These are phyloP conservation scores for Camellia lanceoleosa DNA, from an alignment of 148 eudicot species.

Conservation along the genomic window DNA sequence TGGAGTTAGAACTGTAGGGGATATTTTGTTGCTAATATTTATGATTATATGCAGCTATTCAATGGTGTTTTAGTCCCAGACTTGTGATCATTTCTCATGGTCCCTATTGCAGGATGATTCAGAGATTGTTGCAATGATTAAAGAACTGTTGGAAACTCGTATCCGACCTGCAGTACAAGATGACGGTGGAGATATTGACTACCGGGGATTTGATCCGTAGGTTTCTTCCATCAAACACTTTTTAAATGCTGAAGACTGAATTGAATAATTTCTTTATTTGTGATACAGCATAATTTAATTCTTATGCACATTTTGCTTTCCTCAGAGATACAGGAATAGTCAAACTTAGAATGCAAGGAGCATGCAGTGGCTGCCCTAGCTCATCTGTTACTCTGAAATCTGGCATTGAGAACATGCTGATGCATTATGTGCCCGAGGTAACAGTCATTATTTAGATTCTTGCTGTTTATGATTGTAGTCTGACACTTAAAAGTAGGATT, in stretches of 20 bases:
- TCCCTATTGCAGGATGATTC: constrained; percentile 74
- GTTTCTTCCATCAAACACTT: constrained; percentile 20
- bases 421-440: constrained; percentile 99
- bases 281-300: not conserved
- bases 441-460: constrained; percentile 1
- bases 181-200: constrained; percentile 97
- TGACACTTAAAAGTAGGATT: not conserved
- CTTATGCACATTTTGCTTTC: constrained; percentile 12
- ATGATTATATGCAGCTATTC: not conserved
- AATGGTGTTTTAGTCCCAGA: not conserved
- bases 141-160: constrained; percentile 92
- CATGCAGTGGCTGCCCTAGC: constrained; percentile 99
- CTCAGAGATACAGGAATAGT: constrained; percentile 82
- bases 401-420: constrained; percentile 97
- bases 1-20: not conserved
- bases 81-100: constrained; percentile 5
- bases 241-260: not conserved
- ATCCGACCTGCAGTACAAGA: constrained; percentile 97
- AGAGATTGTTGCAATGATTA: constrained; percentile 96
- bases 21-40: not conserved
- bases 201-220: constrained; percentile 74
- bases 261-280: not conserved
- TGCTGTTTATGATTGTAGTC: not conserved
- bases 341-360: constrained; percentile 94
- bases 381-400: constrained; percentile 95